These are phyloP conservation scores for Nannochloropsis salina DNA, from an alignment of 108 stramenopile species.

Conservation along the genomic window DNA sequence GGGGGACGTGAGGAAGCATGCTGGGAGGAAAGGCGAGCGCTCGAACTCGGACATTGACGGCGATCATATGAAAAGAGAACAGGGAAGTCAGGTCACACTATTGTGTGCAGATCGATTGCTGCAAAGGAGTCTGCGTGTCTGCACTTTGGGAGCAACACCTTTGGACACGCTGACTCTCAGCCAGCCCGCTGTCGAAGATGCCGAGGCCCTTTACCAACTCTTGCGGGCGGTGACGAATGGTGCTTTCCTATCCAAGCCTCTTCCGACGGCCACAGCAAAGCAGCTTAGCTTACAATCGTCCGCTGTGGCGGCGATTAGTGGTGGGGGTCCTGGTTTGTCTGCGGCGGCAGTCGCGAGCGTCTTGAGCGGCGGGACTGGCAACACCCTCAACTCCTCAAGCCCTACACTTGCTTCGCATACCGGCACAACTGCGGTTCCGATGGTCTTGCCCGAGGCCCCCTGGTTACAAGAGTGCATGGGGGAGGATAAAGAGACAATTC, in stretches of 20 bases:
- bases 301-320: not conserved
- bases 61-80: not conserved
- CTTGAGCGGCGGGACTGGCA: not conserved
- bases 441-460: not conserved
- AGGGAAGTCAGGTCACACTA: not conserved
- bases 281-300: conserved; percentile 28
- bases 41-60: not conserved
- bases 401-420: conserved; percentile 20
- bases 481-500: conserved; percentile 18
- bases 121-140: not conserved
- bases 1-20: not conserved
- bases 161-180: conserved; percentile 34
- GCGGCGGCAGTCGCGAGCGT: conserved; percentile 19
- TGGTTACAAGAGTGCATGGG: conserved; percentile 35
- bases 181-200: conserved; percentile 27
- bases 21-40: not conserved
- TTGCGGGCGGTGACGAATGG: not conserved
- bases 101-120: not conserved
- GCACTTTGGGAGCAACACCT: not conserved
- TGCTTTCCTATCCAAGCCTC: not conserved
- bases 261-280: conserved; percentile 15
- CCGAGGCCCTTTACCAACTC: not conserved
- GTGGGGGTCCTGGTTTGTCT: not conserved
- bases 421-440: not conserved
- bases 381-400: not conserved